A percentile compares a stretch with the other conserved stretches of the same genome.
These are phyloP conservation scores for Ceratocystis lukuohia DNA, from an alignment of 2,329 filamentous ascomycete species.

Conservation along the genomic window DNA sequence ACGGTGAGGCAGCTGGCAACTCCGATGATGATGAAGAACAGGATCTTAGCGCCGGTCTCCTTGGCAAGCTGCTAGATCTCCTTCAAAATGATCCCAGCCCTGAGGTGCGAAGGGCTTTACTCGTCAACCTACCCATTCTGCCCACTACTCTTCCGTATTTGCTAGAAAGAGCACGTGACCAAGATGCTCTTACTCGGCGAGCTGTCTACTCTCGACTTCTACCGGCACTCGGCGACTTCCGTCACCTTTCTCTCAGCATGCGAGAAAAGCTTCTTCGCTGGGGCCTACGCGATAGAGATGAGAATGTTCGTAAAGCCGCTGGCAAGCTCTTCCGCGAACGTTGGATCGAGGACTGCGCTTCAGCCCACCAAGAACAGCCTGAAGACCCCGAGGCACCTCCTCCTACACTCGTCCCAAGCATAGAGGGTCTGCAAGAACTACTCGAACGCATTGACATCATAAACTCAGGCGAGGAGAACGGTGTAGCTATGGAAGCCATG, in stretches of 20 bases:
- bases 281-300: slow-evolving; percentile 87
- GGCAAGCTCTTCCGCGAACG: slow-evolving; percentile 80
- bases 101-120: slow-evolving; percentile 75
- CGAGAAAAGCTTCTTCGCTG: slow-evolving; percentile 89
- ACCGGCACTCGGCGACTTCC: slow-evolving; percentile 82
- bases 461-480: slow-evolving; percentile 77
- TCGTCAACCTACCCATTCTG: slow-evolving; percentile 80
- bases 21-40: slow-evolving; percentile 60
- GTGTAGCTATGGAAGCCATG: slow-evolving; percentile 89
- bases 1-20: slow-evolving; percentile 57
- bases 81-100: slow-evolving; percentile 89
- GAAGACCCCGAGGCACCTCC: slow-evolving; percentile 40
- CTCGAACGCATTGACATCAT: slow-evolving; percentile 88
- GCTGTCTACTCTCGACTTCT: slow-evolving; percentile 78
- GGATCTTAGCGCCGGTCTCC: slow-evolving; percentile 49
- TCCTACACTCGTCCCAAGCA: slow-evolving; percentile 43
- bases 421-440: slow-evolving; percentile 78
- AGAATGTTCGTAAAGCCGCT: slow-evolving; percentile 83
- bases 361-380: slow-evolving; percentile 46
- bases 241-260: slow-evolving; percentile 84
- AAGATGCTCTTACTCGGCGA: slow-evolving; percentile 70
- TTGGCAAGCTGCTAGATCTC: slow-evolving; percentile 74
- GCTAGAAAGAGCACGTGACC: slow-evolving; percentile 78
- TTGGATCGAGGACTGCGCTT: slow-evolving; percentile 95
- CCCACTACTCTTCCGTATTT: slow-evolving; percentile 73